These are phyloP conservation scores for Colletotrichum salicis DNA, from an alignment of 2,329 filamentous ascomycete species.

Conservation along the genomic window DNA sequence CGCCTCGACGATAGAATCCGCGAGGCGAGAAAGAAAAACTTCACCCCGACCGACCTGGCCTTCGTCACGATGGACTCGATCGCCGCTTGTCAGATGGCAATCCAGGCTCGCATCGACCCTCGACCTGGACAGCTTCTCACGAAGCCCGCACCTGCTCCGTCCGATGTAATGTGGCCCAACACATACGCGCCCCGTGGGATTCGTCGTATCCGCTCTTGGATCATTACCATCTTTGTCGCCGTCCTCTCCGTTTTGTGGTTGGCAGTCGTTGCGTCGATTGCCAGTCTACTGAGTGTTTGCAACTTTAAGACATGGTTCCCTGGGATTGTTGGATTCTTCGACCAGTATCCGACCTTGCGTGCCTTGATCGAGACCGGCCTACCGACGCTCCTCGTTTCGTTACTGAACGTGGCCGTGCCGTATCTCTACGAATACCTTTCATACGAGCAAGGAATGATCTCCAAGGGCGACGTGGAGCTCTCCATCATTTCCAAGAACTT, in stretches of 20 bases:
- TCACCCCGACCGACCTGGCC: slow-evolving; percentile 81
- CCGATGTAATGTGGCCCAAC: slow-evolving; percentile 95
- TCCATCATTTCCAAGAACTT: slow-evolving; percentile 98
- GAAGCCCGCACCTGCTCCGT: slow-evolving; percentile 85
- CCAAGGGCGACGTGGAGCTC: slow-evolving; percentile 91
- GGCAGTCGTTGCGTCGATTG: slow-evolving; percentile 80
- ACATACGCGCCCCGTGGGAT: slow-evolving; percentile 82
- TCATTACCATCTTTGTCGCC: slow-evolving; percentile 83
- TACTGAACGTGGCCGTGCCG: slow-evolving; percentile 89
- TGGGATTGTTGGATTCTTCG: slow-evolving; percentile 72
- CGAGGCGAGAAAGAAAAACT: slow-evolving; percentile 77
- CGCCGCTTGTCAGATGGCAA: slow-evolving; percentile 91
- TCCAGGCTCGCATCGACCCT: slow-evolving; percentile 93
- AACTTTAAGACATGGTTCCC: slow-evolving; percentile 81
- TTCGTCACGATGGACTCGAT: slow-evolving; percentile 99
- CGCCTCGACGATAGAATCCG: slow-evolving; percentile 80
- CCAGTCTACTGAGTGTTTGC: slow-evolving; percentile 82
- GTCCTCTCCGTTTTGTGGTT: slow-evolving; percentile 91
- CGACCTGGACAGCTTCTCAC: slow-evolving; percentile 87
- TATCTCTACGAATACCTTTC: slow-evolving; percentile 96
- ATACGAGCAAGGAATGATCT: slow-evolving; percentile 93
- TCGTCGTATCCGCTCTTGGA: slow-evolving; percentile 83
- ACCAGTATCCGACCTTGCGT: slow-evolving; percentile 74
- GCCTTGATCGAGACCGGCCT: slow-evolving; percentile 88
- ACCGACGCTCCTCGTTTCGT: slow-evolving; percentile 84